Evolutionary conservation across 805 yeast genomes (phyloP).

Genomic region (Kuraishia piskuri): DNA sequence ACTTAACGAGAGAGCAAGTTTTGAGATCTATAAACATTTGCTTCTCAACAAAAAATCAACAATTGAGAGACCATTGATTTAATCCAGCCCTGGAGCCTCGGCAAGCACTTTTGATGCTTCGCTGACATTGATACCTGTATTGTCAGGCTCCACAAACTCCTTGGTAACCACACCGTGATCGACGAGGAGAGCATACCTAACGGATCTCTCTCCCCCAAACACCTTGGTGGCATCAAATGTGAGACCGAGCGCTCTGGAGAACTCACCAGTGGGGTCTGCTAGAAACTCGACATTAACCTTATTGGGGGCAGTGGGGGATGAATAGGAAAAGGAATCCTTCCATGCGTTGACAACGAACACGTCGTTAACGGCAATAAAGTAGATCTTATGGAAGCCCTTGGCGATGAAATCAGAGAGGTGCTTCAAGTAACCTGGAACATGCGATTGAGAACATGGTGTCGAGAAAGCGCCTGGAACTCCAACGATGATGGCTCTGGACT

Average conservation of each 20-base stretch:
- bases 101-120: slow-evolving; percentile 36
- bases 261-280: slow-evolving; percentile 76
- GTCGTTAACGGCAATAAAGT: slow-evolving; percentile 76
- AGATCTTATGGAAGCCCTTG: slow-evolving; percentile 58
- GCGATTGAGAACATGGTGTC: slow-evolving; percentile 66
- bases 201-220: slow-evolving; percentile 70
- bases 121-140: slow-evolving; percentile 54
- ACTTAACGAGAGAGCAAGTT: neutral
- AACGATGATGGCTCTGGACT: slow-evolving; percentile 31
- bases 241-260: slow-evolving; percentile 55
- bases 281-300: slow-evolving; percentile 28
- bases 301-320: slow-evolving; percentile 7
- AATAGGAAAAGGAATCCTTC: slow-evolving; percentile 37
- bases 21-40: neutral
- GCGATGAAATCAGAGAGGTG: slow-evolving; percentile 41
- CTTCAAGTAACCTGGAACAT: slow-evolving; percentile 66
- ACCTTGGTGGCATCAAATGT: slow-evolving; percentile 67
- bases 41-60: neutral
- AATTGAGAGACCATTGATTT: neutral
- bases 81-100: slow-evolving; percentile 16
- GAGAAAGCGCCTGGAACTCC: slow-evolving; percentile 75
- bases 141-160: slow-evolving; percentile 74
- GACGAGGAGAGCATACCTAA: slow-evolving; percentile 68
- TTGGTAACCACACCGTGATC: slow-evolving; percentile 66
- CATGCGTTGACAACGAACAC: slow-evolving; percentile 81